A percentile compares a stretch with the other conserved stretches of the same genome.
Conservation (phyloP, 2,329 filamentous ascomycete species). For the Stagonosporopsis rhizophila region DNA sequence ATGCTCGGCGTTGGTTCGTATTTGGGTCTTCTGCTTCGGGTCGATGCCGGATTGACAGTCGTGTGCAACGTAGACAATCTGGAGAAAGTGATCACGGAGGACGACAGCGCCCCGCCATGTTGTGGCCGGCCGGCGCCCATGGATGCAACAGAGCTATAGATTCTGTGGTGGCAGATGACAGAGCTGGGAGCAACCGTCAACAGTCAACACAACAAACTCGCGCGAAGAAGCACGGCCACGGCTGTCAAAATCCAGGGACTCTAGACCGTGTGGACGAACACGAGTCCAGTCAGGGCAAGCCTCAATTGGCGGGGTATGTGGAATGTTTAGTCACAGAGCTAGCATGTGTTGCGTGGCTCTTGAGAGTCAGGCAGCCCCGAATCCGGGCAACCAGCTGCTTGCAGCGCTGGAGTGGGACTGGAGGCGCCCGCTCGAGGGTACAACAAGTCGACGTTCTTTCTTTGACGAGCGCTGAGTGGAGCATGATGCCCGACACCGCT, state of each 20-base stretch:
- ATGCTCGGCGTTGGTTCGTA: constrained; percentile 21
- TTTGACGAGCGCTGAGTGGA: constrained; percentile 7
- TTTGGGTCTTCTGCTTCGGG: constrained; percentile 23
- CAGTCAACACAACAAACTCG: background rate
- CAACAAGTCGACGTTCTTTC: constrained; percentile 2
- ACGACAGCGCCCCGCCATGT: constrained; percentile 13
- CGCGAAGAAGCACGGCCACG: constrained; percentile 6
- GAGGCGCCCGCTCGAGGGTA: constrained; percentile 7
- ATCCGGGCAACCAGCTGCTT: constrained; percentile 11
- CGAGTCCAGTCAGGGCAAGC: constrained; percentile 9
- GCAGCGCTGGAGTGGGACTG: constrained; percentile 10
- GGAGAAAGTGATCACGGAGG: constrained; percentile 15
- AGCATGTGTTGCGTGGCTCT: constrained; percentile 18
- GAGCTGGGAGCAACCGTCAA: constrained; percentile 1
- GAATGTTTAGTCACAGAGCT: constrained; percentile 15
- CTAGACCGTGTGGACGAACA: constrained; percentile 7
- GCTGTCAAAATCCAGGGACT: constrained; percentile 6
- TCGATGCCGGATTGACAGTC: constrained; percentile 22
- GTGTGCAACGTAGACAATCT: constrained; percentile 22
- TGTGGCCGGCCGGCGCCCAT: constrained; percentile 9
- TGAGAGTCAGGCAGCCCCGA: constrained; percentile 6
- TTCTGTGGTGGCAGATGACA: background rate
- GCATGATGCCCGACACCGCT: background rate
- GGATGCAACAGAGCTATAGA: background rate
- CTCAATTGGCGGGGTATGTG: constrained; percentile 7